Evolutionary conservation across 192 early-diverging fungal species (phyloP), one percentile per base, ranked within the genome.

Genomic region (Coemansia sp.): DNA sequence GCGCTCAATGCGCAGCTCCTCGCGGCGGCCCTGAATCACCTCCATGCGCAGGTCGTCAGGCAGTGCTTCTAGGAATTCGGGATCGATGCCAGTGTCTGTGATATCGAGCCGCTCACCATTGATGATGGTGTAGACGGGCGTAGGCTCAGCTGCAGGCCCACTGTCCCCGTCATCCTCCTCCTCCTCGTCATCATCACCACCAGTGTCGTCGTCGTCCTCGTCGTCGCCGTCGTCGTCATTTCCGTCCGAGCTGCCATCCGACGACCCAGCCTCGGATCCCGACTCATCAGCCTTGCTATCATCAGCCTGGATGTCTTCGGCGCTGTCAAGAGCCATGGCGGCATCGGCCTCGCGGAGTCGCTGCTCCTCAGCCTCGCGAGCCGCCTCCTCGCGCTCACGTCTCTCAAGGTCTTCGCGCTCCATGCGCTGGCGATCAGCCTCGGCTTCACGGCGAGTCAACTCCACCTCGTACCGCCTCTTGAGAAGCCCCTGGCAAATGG

Each of bases 41-140:
- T 99, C 96, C 55, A 84, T 81, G 34, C 92, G 87, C 60, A 99
- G 65, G 39, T 97, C 93, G 23, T 95, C 94, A 0, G 96, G 96
- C 22, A 99, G 72, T 2, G 96, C 96, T 54, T 89, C 84, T 46
- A 99, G 74, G 64, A 99, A 99, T 53, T 87, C 87, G 4, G 83
- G 80, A 55, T 99, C 96, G 35, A 99, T 99, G 8, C 92, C 96
- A 15, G 87, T 88, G 17, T 91, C 92, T 1, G 92, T 89, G 30
- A 99, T 92, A 50, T 99, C 94, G 0, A 95, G 78, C 53, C 78
- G 51, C 29, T 81, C 75, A 3, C 94, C 96, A 58, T 88, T 80
- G 28, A 99, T 80, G 33, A 72, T 85, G 0, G 96, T 80, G 32
- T 61, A 60, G 24, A 78, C 70, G 1, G 68, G 75, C 46, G 61